Base-by-base conservation (phyloP, 805 yeast species). In the Yamadazyma olivae region DNA sequence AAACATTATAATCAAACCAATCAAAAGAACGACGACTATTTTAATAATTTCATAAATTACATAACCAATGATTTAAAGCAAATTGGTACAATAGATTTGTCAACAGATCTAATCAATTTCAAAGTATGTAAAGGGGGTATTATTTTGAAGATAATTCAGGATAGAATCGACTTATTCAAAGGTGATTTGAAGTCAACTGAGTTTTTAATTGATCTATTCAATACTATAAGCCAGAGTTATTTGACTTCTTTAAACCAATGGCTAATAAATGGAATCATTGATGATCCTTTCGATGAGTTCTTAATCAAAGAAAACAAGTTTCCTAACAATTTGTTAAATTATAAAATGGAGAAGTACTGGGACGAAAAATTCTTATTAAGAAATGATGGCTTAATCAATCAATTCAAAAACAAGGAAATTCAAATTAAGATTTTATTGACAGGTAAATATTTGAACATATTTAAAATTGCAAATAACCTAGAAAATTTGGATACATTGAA, bases 221-320 rank as follows among this genome's bases (percentile, higher is more conserved):
- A 74, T 30, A 67, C 68, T 10, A 75, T 88, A 1, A 78, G 95
- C 25, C 49, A 43, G 21, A 77, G 77, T 26, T 93, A 87, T 50
- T 65, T 86, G 14, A 46, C 46, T 1, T 83, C 84, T 79, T 64
- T 93, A 7, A 80, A 83, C 46, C 54, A 63, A n/a, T 93, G 99
- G 99, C 67, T 91, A 13, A 69, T 72, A 4, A 62, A 70, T 32
- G 99, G 99, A 0, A 64, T 67, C 5, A 66, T 93, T 7, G 71
- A 76, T 43, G 99, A 93, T 48, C 87, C 86, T 0, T 79, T 77
- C 51, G 78, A 81, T 26, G 99, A 91, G 56, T 93, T 93, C 54
- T 61, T 89, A 51, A 76, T 93, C n/a, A 70, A 75, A 19, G 63
- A 72, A 46, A 60, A 61, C 26, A 46, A 46, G 21, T 53, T 57